Base-by-base conservation (phyloP, 2,329 filamentous ascomycete species). In the Clarireedia monteithiana region DNA sequence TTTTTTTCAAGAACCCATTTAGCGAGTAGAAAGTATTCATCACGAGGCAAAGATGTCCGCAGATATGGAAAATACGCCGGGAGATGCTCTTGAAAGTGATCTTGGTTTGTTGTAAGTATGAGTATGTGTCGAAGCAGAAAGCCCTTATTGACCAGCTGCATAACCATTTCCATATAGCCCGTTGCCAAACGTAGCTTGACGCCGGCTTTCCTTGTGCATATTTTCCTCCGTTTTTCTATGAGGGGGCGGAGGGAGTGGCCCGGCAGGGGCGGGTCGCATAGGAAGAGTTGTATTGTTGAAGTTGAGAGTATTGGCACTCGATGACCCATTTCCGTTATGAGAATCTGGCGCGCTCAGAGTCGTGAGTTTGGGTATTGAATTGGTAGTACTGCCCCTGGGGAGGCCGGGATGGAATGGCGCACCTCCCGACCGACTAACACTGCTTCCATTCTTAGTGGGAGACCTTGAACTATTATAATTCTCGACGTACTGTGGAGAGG, bases 201-300 rank as follows among this genome's bases (percentile, higher is more conserved):
- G 73, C 58, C 79, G 74, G 58, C 69, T 75, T 59, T 77, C 76
- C 51, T 74, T 60, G 45, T 83, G 65, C 5, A 56, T 39, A 51
- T 67, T 63, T 15, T 50, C 24, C 75, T 78, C 58, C 62, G 79
- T 76, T 68, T 82, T 82, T 63, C 78, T 76, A 39, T 64, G 65
- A 39, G 79, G 82, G n/a, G 79, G 82, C 23, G 84, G 78, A 49
- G 84, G 78, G 50, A 85, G 73, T 7, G 80, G 75, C 10, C 79
- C 81, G 7, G 75, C 79, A 3, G 79, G 78, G 40, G 79, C 78
- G 46, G 80, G 77, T 48, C 86, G 80, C 57, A 87, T 78, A 1
- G 86, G 84, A 49, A 90, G 73, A 38, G 77, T 80, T 23, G 63
- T 64, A 2, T 60, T 63, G 23, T 53, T 62, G 55, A 86, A 85